phyloP scores from a whole-genome alignment of 768 basidiomycete genomes.

The Lactifluus piperatus region DNA sequence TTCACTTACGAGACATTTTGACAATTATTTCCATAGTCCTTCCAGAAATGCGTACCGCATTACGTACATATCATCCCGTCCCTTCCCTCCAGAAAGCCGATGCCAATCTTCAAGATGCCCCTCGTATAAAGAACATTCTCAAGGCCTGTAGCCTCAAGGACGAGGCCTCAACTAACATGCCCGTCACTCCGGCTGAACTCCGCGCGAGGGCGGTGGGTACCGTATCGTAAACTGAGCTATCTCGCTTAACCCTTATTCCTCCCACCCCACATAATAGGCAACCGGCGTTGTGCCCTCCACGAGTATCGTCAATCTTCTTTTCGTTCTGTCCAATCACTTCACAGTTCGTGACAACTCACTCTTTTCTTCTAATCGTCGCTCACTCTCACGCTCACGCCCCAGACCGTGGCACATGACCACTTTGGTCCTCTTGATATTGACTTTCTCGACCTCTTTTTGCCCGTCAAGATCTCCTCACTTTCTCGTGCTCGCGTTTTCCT shows the following conservation, averaged over 20 bases:
- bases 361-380: neutral
- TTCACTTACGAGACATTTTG: neutral
- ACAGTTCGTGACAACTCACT: slow-evolving; percentile 20
- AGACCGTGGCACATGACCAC: slow-evolving; percentile 32
- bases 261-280: slow-evolving; percentile 27
- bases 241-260: slow-evolving; percentile 4
- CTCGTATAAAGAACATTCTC: slow-evolving; percentile 67
- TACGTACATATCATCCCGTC: slow-evolving; percentile 72
- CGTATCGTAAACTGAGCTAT: neutral
- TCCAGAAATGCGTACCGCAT: slow-evolving; percentile 70
- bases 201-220: slow-evolving; percentile 41
- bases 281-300: slow-evolving; percentile 53
- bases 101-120: slow-evolving; percentile 69
- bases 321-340: slow-evolving; percentile 53
- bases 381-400: neutral
- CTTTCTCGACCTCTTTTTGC: slow-evolving; percentile 38
- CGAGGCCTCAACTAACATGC: slow-evolving; percentile 33
- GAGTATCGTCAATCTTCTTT: slow-evolving; percentile 61
- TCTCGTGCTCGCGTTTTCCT: slow-evolving; percentile 40
- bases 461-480: slow-evolving; percentile 31
- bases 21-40: slow-evolving; percentile 41
- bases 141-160: slow-evolving; percentile 50
- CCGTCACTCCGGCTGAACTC: slow-evolving; percentile 51
- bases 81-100: slow-evolving; percentile 60
- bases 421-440: slow-evolving; percentile 29